phyloP scores from a whole-genome alignment of 495 filamentous ascomycete genomes.

The Tetracladium marchalianum region DNA sequence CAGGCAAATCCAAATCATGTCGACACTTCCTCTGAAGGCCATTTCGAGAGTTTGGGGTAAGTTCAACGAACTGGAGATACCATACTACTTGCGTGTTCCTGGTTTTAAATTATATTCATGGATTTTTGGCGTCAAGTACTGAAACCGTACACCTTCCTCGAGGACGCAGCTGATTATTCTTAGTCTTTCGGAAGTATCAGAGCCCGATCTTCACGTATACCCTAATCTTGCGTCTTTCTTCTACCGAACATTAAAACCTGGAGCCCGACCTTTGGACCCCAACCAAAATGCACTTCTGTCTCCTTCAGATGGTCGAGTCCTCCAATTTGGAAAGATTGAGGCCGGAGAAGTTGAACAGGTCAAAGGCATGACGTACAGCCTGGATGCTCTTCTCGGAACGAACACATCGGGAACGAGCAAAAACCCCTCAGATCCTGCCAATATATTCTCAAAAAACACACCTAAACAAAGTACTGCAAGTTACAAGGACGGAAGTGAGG shows the following conservation, averaged over 20 bases:
- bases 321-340: slow-evolving; percentile 89
- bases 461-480: slow-evolving; percentile 2
- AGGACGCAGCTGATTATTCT: neutral
- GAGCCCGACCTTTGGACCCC: slow-evolving; percentile 75
- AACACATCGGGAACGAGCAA: slow-evolving; percentile 28
- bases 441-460: slow-evolving; percentile 7
- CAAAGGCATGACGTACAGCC: slow-evolving; percentile 94
- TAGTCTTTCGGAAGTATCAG: slow-evolving; percentile 72
- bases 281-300: slow-evolving; percentile 70
- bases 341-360: slow-evolving; percentile 96
- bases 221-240: slow-evolving; percentile 95
- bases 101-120: slow-evolving; percentile 93
- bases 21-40: slow-evolving; percentile 87
- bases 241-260: slow-evolving; percentile 87
- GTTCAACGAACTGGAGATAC: slow-evolving; percentile 90
- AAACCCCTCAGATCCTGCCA: slow-evolving; percentile 6
- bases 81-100: slow-evolving; percentile 80
- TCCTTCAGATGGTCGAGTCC: slow-evolving; percentile 78
- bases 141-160: neutral
- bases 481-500: slow-evolving; percentile 35
- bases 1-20: slow-evolving; percentile 94
- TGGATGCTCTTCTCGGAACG: slow-evolving; percentile 82
- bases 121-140: slow-evolving; percentile 83
- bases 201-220: slow-evolving; percentile 79
- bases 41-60: slow-evolving; percentile 87